These are phyloP conservation scores for Trypanosoma cruzi DNA, from an alignment of 208 protist species.

Conservation along the genomic window DNA sequence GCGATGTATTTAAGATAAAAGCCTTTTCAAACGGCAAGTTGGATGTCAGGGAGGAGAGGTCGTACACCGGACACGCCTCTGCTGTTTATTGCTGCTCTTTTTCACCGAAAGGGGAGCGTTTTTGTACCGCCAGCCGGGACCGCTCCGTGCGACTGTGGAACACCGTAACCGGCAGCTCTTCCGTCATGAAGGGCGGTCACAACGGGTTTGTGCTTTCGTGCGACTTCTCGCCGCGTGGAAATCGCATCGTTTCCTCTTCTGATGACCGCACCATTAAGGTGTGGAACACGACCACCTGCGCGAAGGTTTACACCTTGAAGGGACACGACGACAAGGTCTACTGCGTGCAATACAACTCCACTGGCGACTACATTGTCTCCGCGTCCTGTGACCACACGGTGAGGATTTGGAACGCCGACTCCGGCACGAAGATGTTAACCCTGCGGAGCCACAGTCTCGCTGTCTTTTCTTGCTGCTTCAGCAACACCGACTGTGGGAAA, in stretches of 20 bases:
- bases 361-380: slow-evolving; percentile 50
- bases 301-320: slow-evolving; percentile 63
- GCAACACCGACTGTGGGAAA: slow-evolving; percentile 66
- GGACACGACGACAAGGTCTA: slow-evolving; percentile 50
- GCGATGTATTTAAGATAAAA: slow-evolving; percentile 24
- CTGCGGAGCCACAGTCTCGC: slow-evolving; percentile 72
- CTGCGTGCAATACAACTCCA: slow-evolving; percentile 37
- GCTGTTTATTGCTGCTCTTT: slow-evolving; percentile 89
- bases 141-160: slow-evolving; percentile 83
- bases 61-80: slow-evolving; percentile 62
- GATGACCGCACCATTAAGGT: slow-evolving; percentile 83
- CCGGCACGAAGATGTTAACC: slow-evolving; percentile 52
- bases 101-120: slow-evolving; percentile 66
- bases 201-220: slow-evolving; percentile 90
- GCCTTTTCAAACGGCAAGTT: slow-evolving; percentile 69
- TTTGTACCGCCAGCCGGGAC: slow-evolving; percentile 82
- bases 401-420: slow-evolving; percentile 84
- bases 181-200: slow-evolving; percentile 86
- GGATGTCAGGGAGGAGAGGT: slow-evolving; percentile 46
- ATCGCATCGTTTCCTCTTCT: slow-evolving; percentile 73
- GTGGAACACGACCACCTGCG: slow-evolving; percentile 71
- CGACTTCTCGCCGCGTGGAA: slow-evolving; percentile 86
- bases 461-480: slow-evolving; percentile 89
- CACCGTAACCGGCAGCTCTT: slow-evolving; percentile 50
- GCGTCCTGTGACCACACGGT: slow-evolving; percentile 79